Conservation (phyloP, 805 yeast genomes). For the Sungouiella thailandica region DNA sequence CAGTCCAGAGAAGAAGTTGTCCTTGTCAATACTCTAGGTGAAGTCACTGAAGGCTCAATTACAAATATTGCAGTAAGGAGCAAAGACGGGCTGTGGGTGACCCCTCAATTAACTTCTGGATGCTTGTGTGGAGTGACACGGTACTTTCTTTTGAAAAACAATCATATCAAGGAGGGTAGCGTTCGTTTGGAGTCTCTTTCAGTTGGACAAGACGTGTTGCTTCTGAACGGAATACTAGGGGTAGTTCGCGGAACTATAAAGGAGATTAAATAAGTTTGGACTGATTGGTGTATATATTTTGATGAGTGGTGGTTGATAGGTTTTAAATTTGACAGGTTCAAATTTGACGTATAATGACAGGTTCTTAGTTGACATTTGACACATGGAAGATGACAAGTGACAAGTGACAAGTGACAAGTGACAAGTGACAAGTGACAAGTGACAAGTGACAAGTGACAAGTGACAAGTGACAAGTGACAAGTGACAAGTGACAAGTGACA, state of each 20-base stretch:
- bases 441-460: too few species aligned
- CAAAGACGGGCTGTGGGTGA: slow-evolving; percentile 55
- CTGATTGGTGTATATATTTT: too few species aligned
- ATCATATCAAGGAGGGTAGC: slow-evolving; percentile 49
- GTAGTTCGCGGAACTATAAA: slow-evolving; percentile 52
- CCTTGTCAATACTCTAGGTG: slow-evolving; percentile 48
- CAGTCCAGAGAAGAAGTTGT: slow-evolving; percentile 65
- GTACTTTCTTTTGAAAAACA: slow-evolving; percentile 52
- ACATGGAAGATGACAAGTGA: too few species aligned
- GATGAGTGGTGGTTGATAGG: too few species aligned
- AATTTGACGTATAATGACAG: not conserved
- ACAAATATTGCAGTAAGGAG: slow-evolving; percentile 69
- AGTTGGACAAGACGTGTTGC: slow-evolving; percentile 63
- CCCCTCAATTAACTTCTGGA: slow-evolving; percentile 76
- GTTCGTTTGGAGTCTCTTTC: slow-evolving; percentile 42
- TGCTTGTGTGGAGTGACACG: slow-evolving; percentile 84
- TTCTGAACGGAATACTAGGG: slow-evolving; percentile 84
- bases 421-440: too few species aligned
- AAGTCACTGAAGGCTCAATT: slow-evolving; percentile 75
- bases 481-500: too few species aligned
- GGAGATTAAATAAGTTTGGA: not conserved
- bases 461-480: too few species aligned
- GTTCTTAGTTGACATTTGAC: too few species aligned
- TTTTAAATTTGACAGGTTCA: too few species aligned
- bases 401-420: too few species aligned